Percentiles rank a stretch among this genome's conserved stretches.
These are phyloP conservation scores for Scedosporium boydii DNA, from an alignment of 2,329 filamentous ascomycete genomes.

Conservation along the genomic window DNA sequence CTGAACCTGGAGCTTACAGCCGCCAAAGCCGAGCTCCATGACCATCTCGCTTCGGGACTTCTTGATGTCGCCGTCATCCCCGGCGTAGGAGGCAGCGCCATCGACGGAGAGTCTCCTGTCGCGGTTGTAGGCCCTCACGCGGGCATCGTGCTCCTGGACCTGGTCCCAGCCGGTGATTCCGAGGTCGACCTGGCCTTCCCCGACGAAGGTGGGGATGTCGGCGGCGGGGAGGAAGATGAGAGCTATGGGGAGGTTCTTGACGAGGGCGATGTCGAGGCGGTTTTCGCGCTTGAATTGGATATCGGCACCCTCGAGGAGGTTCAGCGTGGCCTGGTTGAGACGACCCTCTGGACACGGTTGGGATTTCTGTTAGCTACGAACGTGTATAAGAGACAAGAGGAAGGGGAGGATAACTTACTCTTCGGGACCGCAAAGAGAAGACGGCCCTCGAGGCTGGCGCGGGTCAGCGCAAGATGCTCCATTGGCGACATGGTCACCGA, in stretches of 20 bases:
- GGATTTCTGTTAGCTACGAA: neutral
- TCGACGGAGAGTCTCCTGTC: slow-evolving; percentile 37
- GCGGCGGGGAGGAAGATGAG: slow-evolving; percentile 94
- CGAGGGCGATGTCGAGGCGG: slow-evolving; percentile 91
- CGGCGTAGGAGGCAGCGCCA: slow-evolving; percentile 15
- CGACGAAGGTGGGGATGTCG: slow-evolving; percentile 95
- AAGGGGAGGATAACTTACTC: slow-evolving; percentile 50
- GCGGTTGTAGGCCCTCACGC: slow-evolving; percentile 38
- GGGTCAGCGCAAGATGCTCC: slow-evolving; percentile 2
- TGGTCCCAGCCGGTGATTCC: slow-evolving; percentile 94
- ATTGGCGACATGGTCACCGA: neutral
- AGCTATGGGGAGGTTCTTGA: slow-evolving; percentile 92
- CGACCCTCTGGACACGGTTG: slow-evolving; percentile 62
- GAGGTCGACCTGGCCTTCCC: slow-evolving; percentile 84
- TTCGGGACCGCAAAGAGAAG: slow-evolving; percentile 97
- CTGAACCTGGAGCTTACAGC: slow-evolving; percentile 93
- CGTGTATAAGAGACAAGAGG: slow-evolving; percentile 12
- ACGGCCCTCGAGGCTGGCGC: slow-evolving; percentile 71
- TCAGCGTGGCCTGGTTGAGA: slow-evolving; percentile 76
- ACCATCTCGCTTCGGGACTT: slow-evolving; percentile 43
- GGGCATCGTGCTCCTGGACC: slow-evolving; percentile 79
- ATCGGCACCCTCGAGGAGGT: slow-evolving; percentile 86
- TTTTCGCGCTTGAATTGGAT: slow-evolving; percentile 95
- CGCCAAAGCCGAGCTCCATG: slow-evolving; percentile 82
- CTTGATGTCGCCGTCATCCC: slow-evolving; percentile 4